Base-by-base conservation (phyloP, 352 stramenopile genomes). In the Pythium myriotylum region DNA sequence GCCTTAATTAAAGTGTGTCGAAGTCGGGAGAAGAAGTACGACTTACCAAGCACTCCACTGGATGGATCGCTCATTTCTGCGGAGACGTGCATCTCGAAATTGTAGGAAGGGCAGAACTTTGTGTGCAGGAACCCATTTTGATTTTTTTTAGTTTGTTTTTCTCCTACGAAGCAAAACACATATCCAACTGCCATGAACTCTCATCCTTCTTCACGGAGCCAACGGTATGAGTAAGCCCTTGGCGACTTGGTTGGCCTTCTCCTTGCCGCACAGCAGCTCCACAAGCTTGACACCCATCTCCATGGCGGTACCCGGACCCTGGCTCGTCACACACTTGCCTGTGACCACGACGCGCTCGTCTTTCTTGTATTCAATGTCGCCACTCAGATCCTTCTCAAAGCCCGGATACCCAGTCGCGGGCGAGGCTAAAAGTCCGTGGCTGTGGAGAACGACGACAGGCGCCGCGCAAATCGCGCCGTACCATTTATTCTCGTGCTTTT, bases 251-350 rank as follows among this genome's bases (percentile, higher is more conserved):
- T 73, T 68, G 0, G 84, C 83, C 55, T 88, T 89, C 19, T 90
- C 73, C 39, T 76, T 72, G 27, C 77, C 78, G 26, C 70, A 78
- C 9, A 94, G 76, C 46, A 92, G 59, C 64, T 91, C 81, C 42
- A 94, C 81, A 26, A 94, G 78, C 71, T 91, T 91, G 40, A 94
- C 68, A 7, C 79, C 83, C 79, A 94, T 91, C 20, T 78, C 78
- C 83, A 94, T 94, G 17, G 85, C 80, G 14, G 85, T 94, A 4
- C 71, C 85, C 9, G 85, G 85, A 0, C 85, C 85, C 62, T 85
- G 81, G 56, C 85, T 94, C 22, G 83, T 94, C 53, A 94, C 64
- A 45, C 85, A 94, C 47, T 89, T 85, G 60, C 67, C 77, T 6
- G 82, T 76, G 19, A 92, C 80, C 24, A 94, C 80, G 22, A 94